These are phyloP conservation scores for Solanum ossicruentum DNA, from an alignment of 257 asterid genomes.

Conservation along the genomic window DNA sequence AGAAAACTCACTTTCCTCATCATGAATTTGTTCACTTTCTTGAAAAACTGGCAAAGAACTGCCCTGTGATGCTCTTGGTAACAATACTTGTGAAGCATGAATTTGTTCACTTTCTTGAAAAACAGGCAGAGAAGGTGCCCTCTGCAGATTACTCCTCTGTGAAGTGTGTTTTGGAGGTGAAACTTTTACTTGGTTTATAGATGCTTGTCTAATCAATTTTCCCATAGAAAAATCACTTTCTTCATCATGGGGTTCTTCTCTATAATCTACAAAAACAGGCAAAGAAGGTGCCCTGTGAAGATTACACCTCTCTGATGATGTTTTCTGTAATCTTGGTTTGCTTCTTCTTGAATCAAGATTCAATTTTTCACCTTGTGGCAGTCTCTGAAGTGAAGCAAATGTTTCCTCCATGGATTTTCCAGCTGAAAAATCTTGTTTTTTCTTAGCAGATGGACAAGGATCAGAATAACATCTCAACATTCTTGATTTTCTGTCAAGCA, in stretches of 20 bases:
- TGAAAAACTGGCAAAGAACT: constrained; percentile 12
- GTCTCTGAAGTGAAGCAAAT: background rate
- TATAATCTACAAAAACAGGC: constrained; percentile 9
- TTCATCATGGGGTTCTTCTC: constrained; percentile 21
- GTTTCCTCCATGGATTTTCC: constrained; percentile 1
- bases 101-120: background rate
- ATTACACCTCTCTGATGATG: background rate
- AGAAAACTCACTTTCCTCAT: constrained; percentile 34
- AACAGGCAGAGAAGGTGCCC: constrained; percentile 15
- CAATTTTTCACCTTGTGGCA: background rate
- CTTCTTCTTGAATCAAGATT: background rate
- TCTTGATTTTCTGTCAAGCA: constrained; percentile 28
- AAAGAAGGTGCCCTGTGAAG: constrained; percentile 28
- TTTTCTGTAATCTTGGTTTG: background rate
- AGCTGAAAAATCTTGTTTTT: background rate
- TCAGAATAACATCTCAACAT: constrained; percentile 43
- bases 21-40: constrained; percentile 2
- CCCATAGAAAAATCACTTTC: constrained; percentile 46
- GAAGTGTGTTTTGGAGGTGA: background rate
- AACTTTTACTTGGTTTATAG: constrained; percentile 22
- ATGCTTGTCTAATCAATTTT: constrained; percentile 51
- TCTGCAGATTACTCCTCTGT: background rate
- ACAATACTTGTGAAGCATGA: background rate
- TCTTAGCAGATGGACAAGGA: constrained; percentile 20
- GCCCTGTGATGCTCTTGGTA: background rate